phyloP scores from a whole-genome alignment of 345 rosid species.

The Brassica napus region Da-Ae NC_063446.1:16698501-16699000 shows the following conservation, averaged over 20 bases:
- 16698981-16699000: background rate
- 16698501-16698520: no score
- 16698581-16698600: no score
- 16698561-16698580: no score
- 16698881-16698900: background rate
- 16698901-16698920: background rate
- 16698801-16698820: no score
- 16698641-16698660: background rate
- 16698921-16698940: background rate
- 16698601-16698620: no score
- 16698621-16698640: no score
- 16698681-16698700: background rate
- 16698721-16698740: background rate
- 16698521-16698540: no score
- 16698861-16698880: background rate
- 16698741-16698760: background rate
- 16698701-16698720: background rate
- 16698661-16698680: background rate
- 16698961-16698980: background rate
- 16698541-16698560: no score
- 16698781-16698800: background rate
- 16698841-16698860: background rate
- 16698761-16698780: background rate
- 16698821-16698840: background rate
- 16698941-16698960: no score